phyloP scores from a whole-genome alignment of 768 basidiomycete genomes.

The Mrakia hoshinonis region DNA sequence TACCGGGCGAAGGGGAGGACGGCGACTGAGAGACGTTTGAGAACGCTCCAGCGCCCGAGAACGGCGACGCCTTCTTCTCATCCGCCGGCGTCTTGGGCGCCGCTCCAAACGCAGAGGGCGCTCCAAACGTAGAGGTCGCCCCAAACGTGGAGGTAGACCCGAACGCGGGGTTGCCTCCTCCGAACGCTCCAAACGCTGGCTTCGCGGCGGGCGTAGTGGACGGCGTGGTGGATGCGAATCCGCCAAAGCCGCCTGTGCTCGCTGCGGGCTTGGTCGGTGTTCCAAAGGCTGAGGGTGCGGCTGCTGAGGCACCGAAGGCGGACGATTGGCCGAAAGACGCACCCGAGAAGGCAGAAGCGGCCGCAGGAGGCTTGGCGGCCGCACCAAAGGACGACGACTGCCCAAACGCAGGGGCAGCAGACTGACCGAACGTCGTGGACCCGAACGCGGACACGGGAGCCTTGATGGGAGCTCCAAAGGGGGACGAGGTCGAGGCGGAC shows the following conservation, averaged over 20 bases:
- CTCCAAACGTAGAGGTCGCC: conserved; percentile 17
- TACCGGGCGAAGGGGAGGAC: background rate
- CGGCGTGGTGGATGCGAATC: conserved; percentile 4
- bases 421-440: background rate
- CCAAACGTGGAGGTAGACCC: conserved; percentile 24
- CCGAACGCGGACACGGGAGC: background rate
- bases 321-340: conserved; percentile 8
- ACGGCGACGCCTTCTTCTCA: conserved; percentile 20
- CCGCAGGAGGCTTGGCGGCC: background rate
- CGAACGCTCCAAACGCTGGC: conserved; percentile 20
- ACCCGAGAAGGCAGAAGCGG: conserved; percentile 12
- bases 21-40: background rate
- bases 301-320: conserved; percentile 3
- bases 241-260: background rate
- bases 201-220: background rate
- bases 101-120: conserved; percentile 21
- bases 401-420: conserved; percentile 1
- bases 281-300: conserved; percentile 1
- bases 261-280: conserved; percentile 6
- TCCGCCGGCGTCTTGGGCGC: conserved; percentile 7
- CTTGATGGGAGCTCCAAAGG: conserved; percentile 1
- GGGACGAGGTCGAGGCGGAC: conserved; percentile 1
- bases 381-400: conserved; percentile 19
- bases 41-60: conserved; percentile 26
- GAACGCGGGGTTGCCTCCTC: conserved; percentile 16